These are phyloP conservation scores for Aspergillus ruber DNA, from an alignment of 2,329 filamentous ascomycete species.

Conservation along the genomic window DNA sequence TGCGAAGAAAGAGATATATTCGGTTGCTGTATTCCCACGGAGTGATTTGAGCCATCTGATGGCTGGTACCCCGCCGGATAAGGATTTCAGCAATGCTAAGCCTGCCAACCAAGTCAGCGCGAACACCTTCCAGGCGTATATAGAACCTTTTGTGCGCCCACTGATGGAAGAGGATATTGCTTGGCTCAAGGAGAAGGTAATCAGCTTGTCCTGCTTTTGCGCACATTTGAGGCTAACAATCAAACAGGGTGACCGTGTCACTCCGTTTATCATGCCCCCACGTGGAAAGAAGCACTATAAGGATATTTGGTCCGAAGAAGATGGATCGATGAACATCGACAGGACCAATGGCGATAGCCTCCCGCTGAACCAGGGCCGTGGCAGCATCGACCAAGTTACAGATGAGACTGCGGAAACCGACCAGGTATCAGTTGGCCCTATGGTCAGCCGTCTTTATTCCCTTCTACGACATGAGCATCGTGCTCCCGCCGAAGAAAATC, in stretches of 20 bases:
- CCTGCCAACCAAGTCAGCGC: constrained; percentile 91
- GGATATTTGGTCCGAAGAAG: constrained; percentile 91
- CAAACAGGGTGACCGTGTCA: constrained; percentile 65
- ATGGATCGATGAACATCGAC: constrained; percentile 71
- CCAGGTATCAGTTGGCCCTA: constrained; percentile 77
- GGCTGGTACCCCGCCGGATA: constrained; percentile 82
- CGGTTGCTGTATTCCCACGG: constrained; percentile 74
- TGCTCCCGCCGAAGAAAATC: constrained; percentile 49
- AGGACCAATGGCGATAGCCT: constrained; percentile 54
- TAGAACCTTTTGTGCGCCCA: constrained; percentile 84
- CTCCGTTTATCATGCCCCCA: constrained; percentile 78
- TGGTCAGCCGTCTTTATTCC: constrained; percentile 74
- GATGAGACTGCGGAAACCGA: constrained; percentile 85
- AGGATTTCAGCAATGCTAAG: constrained; percentile 92
- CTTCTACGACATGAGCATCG: constrained; percentile 69
- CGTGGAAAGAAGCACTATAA: constrained; percentile 79
- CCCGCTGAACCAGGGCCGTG: constrained; percentile 73
- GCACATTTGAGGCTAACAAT: not conserved
- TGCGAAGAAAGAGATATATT: constrained; percentile 82
- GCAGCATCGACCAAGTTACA: constrained; percentile 76
- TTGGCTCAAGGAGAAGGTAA: constrained; percentile 72
- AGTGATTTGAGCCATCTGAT: constrained; percentile 78
- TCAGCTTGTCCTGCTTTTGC: not conserved
- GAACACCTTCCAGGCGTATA: constrained; percentile 82
- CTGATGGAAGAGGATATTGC: constrained; percentile 91